A percentile compares a stretch with the other conserved stretches of the same genome.
phyloP scores from a whole-genome alignment of 2,329 filamentous ascomycete species.

The Thielaviopsis euricoi region DNA sequence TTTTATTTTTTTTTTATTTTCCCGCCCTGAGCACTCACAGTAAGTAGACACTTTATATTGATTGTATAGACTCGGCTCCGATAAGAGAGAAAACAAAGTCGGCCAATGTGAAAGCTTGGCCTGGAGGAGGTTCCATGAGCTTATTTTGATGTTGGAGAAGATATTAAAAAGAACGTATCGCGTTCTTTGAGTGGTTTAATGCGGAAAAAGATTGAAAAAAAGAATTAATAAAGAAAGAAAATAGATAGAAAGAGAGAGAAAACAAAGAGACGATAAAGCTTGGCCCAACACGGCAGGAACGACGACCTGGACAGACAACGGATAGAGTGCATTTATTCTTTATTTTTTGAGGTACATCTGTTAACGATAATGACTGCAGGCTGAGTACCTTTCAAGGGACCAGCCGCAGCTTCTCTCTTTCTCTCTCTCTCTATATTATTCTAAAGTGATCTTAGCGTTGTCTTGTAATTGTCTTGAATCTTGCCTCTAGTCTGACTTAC shows the following conservation, averaged over 20 bases:
- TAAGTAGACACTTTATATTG: no score
- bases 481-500: no score
- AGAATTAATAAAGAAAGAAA: not conserved
- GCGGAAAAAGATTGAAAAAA: not conserved
- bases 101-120: not conserved
- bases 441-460: no score
- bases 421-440: no score
- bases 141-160: not conserved
- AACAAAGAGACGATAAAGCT: not conserved
- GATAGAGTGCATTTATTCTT: not conserved
- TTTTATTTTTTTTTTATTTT: no score
- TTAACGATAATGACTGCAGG: no score
- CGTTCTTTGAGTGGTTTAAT: no score
- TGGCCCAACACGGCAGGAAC: not conserved
- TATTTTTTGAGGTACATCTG: no score
- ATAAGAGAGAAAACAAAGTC: not conserved
- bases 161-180: not conserved
- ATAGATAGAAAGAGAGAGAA: not conserved
- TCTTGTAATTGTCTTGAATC: no score
- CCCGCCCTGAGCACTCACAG: no score
- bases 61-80: not conserved
- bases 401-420: no score
- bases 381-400: no score
- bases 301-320: not conserved
- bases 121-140: not conserved